Conservation (phyloP, 495 filamentous ascomycete species). For the Parmelia sp. region DNA sequence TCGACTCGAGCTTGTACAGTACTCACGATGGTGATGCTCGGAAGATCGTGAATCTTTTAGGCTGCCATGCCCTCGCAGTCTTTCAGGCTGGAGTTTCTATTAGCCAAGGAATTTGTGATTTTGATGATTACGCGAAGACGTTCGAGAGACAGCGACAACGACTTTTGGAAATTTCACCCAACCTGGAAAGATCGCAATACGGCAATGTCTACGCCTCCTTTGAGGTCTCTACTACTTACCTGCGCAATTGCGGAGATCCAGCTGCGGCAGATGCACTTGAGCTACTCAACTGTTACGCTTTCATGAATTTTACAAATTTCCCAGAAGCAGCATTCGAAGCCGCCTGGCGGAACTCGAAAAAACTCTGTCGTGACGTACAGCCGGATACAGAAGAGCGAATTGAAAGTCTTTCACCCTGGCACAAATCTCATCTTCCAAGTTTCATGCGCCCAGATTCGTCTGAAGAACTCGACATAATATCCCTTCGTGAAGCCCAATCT, state of each 20-base stretch:
- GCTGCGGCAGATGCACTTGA: neutral
- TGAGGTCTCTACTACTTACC: slow-evolving; percentile 1
- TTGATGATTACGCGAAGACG: neutral
- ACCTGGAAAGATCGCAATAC: neutral
- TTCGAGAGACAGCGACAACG: neutral
- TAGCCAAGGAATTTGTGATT: neutral
- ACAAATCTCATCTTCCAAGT: neutral
- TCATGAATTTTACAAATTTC: neutral
- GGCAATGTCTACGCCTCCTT: slow-evolving; percentile 1
- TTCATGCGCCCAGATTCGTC: neutral
- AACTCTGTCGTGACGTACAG: neutral
- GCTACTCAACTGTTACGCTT: neutral
- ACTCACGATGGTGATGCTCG: neutral
- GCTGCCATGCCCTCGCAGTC: slow-evolving; percentile 1
- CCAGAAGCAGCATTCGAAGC: neutral
- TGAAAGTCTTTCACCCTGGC: neutral
- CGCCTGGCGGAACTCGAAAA: neutral
- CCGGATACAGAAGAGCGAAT: neutral
- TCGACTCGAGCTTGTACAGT: neutral
- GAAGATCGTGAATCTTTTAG: neutral
- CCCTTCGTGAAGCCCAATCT: neutral
- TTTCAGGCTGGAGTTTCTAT: neutral
- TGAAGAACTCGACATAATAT: neutral
- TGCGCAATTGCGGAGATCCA: neutral
- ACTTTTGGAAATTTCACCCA: neutral